Conservation (phyloP, 441 rosid genomes). For the Geranium incanum region DNA sequence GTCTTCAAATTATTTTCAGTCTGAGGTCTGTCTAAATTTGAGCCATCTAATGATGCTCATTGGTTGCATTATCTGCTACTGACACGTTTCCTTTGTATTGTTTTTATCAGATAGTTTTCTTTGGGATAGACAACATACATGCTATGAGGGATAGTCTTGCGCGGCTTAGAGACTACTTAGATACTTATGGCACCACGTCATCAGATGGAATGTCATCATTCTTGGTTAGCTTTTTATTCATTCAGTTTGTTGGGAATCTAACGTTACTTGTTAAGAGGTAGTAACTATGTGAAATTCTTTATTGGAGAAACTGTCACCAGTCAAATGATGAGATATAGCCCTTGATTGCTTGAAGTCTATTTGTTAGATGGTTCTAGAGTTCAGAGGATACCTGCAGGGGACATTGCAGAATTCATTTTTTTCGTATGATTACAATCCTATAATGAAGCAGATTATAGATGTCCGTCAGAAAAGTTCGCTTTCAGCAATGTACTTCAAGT, state of each 20-base stretch:
- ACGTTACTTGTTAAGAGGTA: not conserved
- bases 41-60: conserved; percentile 22
- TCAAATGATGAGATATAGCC: not conserved
- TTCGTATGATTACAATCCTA: not conserved
- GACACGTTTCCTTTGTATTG: conserved; percentile 10
- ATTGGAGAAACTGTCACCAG: not conserved
- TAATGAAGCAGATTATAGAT: not conserved
- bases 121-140: conserved; percentile 99
- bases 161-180: conserved; percentile 93
- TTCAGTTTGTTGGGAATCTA: not conserved
- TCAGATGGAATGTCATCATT: conserved; percentile 98
- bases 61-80: conserved; percentile 16
- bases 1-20: conserved; percentile 82
- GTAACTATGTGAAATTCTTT: conserved; percentile 3
- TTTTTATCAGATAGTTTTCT: conserved; percentile 67
- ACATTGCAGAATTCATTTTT: not conserved
- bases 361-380: not conserved
- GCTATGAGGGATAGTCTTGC: conserved; percentile 98
- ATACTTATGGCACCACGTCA: conserved; percentile 89
- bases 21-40: conserved; percentile 61
- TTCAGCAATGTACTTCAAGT: not conserved
- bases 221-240: conserved; percentile 47
- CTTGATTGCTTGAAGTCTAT: not conserved
- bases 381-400: conserved; percentile 1
- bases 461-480: not conserved